Percentiles rank a stretch among this genome's conserved stretches.
Conservation (phyloP, 2,329 filamentous ascomycete genomes). For the Aureobasidium sp. region DNA sequence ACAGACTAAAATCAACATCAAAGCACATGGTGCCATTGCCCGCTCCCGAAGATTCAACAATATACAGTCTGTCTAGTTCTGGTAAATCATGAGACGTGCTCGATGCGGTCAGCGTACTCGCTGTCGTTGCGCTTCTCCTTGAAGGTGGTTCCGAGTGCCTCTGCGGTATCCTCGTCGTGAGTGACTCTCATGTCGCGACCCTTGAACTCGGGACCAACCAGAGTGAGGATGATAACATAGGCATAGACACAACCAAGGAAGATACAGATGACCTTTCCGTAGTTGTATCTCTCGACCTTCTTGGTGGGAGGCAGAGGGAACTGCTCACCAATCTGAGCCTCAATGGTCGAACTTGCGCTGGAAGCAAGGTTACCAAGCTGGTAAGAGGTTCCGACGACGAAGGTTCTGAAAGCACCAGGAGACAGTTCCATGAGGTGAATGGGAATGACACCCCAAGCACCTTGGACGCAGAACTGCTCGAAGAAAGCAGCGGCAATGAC, state of each 20-base stretch:
- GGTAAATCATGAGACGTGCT: background rate
- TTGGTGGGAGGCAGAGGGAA: constrained; percentile 31
- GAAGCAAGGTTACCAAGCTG: constrained; percentile 34
- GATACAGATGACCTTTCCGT: constrained; percentile 35
- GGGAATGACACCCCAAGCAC: constrained; percentile 33
- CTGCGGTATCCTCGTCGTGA: constrained; percentile 25
- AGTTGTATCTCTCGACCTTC: constrained; percentile 31
- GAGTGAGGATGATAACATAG: constrained; percentile 53
- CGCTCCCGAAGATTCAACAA: background rate
- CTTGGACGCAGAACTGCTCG: constrained; percentile 32
- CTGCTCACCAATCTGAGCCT: constrained; percentile 34
- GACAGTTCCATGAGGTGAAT: constrained; percentile 32
- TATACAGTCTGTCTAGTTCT: background rate
- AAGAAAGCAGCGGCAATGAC: constrained; percentile 31
- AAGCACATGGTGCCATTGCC: background rate
- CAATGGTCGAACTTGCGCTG: constrained; percentile 36
- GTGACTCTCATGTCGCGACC: constrained; percentile 26
- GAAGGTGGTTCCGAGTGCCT: constrained; percentile 21
- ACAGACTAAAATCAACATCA: background rate
- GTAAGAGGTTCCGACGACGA: constrained; percentile 31
- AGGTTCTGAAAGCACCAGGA: constrained; percentile 27
- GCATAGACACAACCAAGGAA: constrained; percentile 80
- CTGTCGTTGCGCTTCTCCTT: background rate
- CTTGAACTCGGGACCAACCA: constrained; percentile 51
- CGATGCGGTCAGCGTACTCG: background rate